Conservation (phyloP, 2,329 filamentous ascomycete genomes). For the Paracorniculantispora psalliotae region DNA sequence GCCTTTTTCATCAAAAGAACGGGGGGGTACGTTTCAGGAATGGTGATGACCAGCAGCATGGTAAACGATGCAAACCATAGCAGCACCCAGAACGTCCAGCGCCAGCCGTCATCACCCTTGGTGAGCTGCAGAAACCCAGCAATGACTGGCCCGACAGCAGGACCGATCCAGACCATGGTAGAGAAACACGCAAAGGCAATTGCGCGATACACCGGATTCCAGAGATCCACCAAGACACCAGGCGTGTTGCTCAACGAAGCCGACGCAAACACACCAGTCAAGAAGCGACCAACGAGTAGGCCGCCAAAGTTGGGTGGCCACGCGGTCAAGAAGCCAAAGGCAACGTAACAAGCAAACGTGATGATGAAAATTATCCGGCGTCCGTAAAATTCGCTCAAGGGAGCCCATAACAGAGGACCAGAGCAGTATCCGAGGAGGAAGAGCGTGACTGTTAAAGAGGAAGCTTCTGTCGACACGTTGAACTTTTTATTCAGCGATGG, state of each 20-base stretch:
- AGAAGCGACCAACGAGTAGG: conserved; percentile 49
- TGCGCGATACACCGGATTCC: conserved; percentile 46
- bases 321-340: conserved; percentile 49
- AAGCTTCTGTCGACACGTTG: conserved; percentile 40
- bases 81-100: conserved; percentile 47
- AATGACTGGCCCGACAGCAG: conserved; percentile 48
- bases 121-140: conserved; percentile 53
- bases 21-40: conserved; percentile 52
- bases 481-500: conserved; percentile 39
- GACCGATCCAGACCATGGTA: conserved; percentile 49
- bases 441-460: conserved; percentile 46
- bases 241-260: conserved; percentile 44
- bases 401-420: conserved; percentile 55
- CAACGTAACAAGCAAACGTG: conserved; percentile 42
- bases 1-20: conserved; percentile 51
- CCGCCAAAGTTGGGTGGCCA: conserved; percentile 50
- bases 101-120: conserved; percentile 46
- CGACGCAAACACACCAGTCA: conserved; percentile 52
- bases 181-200: conserved; percentile 51
- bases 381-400: conserved; percentile 53
- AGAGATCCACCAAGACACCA: conserved; percentile 50
- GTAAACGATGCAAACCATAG: conserved; percentile 38
- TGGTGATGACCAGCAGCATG: conserved; percentile 45
- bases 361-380: conserved; percentile 49
- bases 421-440: conserved; percentile 54